Conservation (phyloP, 768 basidiomycete genomes). For the Cyathus striatus region DNA sequence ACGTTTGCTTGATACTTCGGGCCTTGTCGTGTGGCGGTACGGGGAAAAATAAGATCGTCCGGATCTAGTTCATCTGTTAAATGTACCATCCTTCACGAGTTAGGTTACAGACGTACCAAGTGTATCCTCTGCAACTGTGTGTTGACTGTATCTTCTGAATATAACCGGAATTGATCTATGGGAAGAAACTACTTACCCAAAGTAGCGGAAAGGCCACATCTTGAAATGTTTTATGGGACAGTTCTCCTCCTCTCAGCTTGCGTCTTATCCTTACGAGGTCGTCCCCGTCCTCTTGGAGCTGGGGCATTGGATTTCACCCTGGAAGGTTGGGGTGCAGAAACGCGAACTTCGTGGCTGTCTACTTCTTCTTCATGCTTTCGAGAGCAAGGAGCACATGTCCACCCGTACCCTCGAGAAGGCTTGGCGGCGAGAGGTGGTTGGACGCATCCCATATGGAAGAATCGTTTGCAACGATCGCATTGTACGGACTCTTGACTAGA, state of each 20-base stretch:
- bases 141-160: conserved; percentile 46
- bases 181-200: conserved; percentile 62
- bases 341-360: conserved; percentile 67
- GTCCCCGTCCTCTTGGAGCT: conserved; percentile 64
- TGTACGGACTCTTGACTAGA: conserved; percentile 77
- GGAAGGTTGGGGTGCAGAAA: conserved; percentile 37
- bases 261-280: conserved; percentile 70
- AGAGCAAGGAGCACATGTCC: conserved; percentile 95
- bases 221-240: conserved; percentile 79
- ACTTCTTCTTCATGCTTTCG: conserved; percentile 83
- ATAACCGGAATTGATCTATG: conserved; percentile 2
- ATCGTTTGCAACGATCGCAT: conserved; percentile 88
- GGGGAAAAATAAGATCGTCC: conserved; percentile 95
- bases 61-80: conserved; percentile 55
- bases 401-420: conserved; percentile 93
- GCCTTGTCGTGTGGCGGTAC: conserved; percentile 87
- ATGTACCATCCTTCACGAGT: conserved; percentile 8
- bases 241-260: conserved; percentile 77
- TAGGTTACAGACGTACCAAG: conserved; percentile 48
- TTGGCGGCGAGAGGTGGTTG: conserved; percentile 88
- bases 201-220: conserved; percentile 95
- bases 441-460: conserved; percentile 94
- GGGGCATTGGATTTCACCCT: conserved; percentile 68
- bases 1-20: conserved; percentile 77
- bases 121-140: conserved; percentile 90